Evolutionary conservation across 371 early-diverging fungal genomes (phyloP).

Genomic region (Vairimorpha necatrix): DNA sequence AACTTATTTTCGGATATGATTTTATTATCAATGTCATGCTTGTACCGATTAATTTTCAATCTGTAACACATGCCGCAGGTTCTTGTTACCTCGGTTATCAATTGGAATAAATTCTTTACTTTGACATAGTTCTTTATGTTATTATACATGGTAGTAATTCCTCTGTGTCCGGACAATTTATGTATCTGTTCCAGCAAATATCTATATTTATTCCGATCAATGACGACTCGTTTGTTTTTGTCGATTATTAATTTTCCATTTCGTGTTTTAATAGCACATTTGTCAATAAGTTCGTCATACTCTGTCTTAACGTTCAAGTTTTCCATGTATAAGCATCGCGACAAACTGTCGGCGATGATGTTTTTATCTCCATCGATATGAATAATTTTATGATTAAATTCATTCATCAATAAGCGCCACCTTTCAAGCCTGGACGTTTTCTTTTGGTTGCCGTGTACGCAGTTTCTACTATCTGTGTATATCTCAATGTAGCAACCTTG

Average conservation of each 20-base stretch:
- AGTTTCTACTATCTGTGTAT: constrained; percentile 53
- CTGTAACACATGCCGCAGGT: no score
- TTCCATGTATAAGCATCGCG: no score
- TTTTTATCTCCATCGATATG: constrained; percentile 27
- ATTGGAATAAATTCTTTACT: not conserved
- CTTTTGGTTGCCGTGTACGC: not conserved
- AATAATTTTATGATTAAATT: constrained; percentile 15
- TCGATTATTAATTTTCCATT: not conserved
- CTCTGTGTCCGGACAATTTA: not conserved
- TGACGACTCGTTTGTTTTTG: not conserved
- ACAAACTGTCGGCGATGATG: constrained; percentile 30
- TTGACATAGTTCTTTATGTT: not conserved
- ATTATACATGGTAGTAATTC: not conserved
- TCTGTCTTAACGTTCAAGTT: not conserved
- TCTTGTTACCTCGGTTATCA: not conserved
- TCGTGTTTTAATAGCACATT: not conserved
- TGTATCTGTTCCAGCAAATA: not conserved
- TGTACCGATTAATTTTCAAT: not conserved
- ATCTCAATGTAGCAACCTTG: constrained; percentile 34
- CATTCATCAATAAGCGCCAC: constrained; percentile 22
- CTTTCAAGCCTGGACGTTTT: constrained; percentile 19
- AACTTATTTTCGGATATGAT: not conserved
- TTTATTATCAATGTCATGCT: not conserved
- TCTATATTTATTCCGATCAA: not conserved
- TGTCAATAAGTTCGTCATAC: not conserved